Evolutionary conservation across 768 basidiomycete genomes (phyloP), one percentile per base, ranked within the genome.

Genomic region (Amyloporia xantha): DNA sequence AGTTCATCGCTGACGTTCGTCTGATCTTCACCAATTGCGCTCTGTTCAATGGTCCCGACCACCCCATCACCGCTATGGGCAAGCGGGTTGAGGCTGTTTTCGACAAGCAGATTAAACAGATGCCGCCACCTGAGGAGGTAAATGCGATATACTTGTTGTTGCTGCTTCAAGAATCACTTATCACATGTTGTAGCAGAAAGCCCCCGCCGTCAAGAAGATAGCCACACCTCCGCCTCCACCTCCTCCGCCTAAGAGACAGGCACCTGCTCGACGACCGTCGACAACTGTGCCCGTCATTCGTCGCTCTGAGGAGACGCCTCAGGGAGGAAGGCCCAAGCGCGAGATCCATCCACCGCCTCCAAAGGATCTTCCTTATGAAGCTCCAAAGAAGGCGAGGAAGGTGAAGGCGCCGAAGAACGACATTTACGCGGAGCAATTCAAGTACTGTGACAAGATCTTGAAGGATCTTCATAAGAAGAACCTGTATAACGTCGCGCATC

Each of bases 341-440:
- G 96, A 99, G 66, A 94, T 97, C 24, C 95, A 97, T 62, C 91
- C 95, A 3, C 95, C 94, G 10, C 86, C 91, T 19, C 83, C 92
- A 0, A 94, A 92, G 66, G 95, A 97, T 59, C 67, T 93, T 9
- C 78, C 85, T 0, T 96, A 95, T 62, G 89, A 91, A 62, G 74
- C 62, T 2, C 83, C 87, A 25, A 85, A 82, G 70, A 84, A 84
- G 64, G 66, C 73, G 48, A 75, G 82, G 53, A 83, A 80, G 60
- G 66, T 68, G 42, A 86, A 87, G 65, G 64, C 59, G 33, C 65
- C 68, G 38, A 82, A 79, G 63, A 79, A 82, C 50, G 81, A 84
- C 50, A 78, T 83, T 13, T 82, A 83, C 9, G 76, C 71, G 21
- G 90, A 93, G 60, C 94, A 97, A 68, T 74, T 96, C 48, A 81